phyloP scores from a whole-genome alignment of 116 monocot species.

The Papilionanthe hybrid region DNA sequence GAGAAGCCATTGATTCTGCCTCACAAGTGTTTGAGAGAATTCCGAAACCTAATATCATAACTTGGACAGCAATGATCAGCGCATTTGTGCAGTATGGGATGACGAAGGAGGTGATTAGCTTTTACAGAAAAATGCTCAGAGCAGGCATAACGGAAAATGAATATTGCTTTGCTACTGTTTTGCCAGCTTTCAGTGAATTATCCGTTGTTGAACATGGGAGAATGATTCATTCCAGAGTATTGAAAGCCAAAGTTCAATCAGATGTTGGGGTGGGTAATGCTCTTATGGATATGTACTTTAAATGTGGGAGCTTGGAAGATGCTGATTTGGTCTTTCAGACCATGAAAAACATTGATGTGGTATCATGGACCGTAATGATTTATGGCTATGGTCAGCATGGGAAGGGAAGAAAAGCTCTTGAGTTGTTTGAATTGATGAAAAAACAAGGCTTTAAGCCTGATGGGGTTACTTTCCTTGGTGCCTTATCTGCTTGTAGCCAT shows the following conservation, averaged over 20 bases:
- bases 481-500: constrained; percentile 61
- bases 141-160: constrained; percentile 51
- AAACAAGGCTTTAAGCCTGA: constrained; percentile 32
- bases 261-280: constrained; percentile 57
- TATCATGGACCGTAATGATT: constrained; percentile 58
- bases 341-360: constrained; percentile 27
- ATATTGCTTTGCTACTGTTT: constrained; percentile 44
- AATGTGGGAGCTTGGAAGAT: constrained; percentile 58
- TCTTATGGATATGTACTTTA: constrained; percentile 78
- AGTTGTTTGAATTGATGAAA: constrained; percentile 30
- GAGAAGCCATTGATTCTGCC: constrained; percentile 21
- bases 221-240: constrained; percentile 44
- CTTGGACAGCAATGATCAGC: constrained; percentile 65
- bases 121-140: constrained; percentile 53
- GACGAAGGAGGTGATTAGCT: constrained; percentile 23
- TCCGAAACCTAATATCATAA: constrained; percentile 43
- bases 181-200: constrained; percentile 30
- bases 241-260: constrained; percentile 22
- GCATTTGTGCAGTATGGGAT: constrained; percentile 34
- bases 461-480: constrained; percentile 41
- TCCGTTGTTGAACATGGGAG: constrained; percentile 44
- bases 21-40: constrained; percentile 30
- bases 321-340: constrained; percentile 34
- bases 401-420: constrained; percentile 42
- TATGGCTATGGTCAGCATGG: constrained; percentile 58